Evolutionary conservation across 306 rosid species (phyloP).

Genomic region (Medicago lupulina): DNA sequence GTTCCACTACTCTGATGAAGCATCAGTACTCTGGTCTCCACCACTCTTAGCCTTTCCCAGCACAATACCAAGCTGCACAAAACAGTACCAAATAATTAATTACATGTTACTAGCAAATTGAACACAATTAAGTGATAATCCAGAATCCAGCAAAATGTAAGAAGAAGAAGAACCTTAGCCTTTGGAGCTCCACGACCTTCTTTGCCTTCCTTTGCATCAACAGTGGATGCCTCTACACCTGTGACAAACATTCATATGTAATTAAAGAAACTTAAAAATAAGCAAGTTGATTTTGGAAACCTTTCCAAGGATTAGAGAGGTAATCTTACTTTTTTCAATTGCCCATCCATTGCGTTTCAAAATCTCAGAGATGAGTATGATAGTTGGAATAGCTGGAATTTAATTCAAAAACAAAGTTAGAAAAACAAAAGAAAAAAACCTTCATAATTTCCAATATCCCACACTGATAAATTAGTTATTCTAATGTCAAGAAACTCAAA

Average conservation of each 20-base stretch:
- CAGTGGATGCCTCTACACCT: conserved; percentile 51
- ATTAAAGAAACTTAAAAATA: not conserved
- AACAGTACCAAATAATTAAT: conserved; percentile 10
- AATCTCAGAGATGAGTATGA: conserved; percentile 61
- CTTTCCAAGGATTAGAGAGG: conserved; percentile 18
- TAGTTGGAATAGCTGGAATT: conserved; percentile 73
- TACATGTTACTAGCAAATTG: not conserved
- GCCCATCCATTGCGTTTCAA: conserved; percentile 67
- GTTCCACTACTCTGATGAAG: conserved; percentile 18
- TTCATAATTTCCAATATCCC: not conserved
- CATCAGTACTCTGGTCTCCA: conserved; percentile 38
- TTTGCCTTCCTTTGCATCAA: conserved; percentile 44
- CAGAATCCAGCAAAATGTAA: not conserved
- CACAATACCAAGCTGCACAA: conserved; percentile 59
- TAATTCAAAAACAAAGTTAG: conserved; percentile 15
- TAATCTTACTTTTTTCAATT: conserved; percentile 64
- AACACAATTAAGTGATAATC: conserved; percentile 10
- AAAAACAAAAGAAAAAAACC: not conserved
- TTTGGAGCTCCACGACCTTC: conserved; percentile 54
- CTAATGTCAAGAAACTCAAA: conserved; percentile 1
- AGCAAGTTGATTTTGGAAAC: conserved; percentile 4
- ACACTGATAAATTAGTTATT: not conserved
- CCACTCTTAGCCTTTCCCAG: conserved; percentile 50
- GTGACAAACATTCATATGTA: conserved; percentile 31
- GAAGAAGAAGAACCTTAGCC: conserved; percentile 63